phyloP scores from a whole-genome alignment of 768 basidiomycete species.

The Mycena sanguinolenta region DNA sequence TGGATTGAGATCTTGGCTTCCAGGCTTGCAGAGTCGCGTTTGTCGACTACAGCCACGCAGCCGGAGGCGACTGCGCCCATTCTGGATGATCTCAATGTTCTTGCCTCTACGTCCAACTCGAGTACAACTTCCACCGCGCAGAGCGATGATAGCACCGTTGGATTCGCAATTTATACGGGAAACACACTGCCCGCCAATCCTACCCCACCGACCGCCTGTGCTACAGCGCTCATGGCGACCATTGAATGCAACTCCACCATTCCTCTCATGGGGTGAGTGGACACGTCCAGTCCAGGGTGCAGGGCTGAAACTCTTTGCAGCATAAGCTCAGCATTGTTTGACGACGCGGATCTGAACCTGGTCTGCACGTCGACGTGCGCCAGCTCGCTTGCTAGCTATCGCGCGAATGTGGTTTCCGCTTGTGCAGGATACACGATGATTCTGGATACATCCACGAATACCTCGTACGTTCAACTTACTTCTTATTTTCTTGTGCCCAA shows the following conservation, averaged over 20 bases:
- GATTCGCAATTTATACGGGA: constrained; percentile 12
- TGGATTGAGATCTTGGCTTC: neutral
- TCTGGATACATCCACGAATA: neutral
- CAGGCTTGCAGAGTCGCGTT: neutral
- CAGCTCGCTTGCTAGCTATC: constrained; percentile 22
- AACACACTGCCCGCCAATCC: constrained; percentile 9
- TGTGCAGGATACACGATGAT: constrained; percentile 13
- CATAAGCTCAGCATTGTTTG: neutral
- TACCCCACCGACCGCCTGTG: constrained; percentile 13
- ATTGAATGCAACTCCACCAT: constrained; percentile 25
- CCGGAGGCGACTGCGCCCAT: too few species aligned
- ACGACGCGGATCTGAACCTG: neutral
- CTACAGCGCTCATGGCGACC: constrained; percentile 13
- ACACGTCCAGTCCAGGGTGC: neutral
- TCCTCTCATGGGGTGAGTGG: constrained; percentile 13
- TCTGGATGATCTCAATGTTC: neutral
- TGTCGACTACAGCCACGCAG: neutral
- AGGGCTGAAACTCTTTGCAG: neutral
- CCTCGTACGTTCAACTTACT: neutral
- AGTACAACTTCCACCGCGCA: neutral
- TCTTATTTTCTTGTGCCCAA: too few species aligned
- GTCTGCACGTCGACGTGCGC: constrained; percentile 23
- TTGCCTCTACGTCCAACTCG: neutral
- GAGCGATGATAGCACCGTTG: neutral
- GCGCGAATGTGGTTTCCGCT: constrained; percentile 8